Conservation (phyloP, 2,329 filamentous ascomycete genomes). For the Penicillium sp. region DNA sequence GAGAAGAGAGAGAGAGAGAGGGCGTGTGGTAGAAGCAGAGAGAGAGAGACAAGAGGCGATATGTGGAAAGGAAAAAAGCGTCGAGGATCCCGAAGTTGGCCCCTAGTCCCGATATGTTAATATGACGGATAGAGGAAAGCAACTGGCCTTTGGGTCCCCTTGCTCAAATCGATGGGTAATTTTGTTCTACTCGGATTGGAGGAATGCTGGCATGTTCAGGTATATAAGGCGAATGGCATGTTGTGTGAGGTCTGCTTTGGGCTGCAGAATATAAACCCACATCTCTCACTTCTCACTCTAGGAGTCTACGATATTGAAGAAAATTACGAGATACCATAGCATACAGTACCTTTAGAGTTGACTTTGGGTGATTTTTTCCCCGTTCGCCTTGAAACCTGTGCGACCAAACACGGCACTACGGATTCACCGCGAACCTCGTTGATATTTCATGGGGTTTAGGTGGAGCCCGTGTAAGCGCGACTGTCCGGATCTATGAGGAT, state of each 20-base stretch:
- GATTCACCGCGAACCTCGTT: not conserved
- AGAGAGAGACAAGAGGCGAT: constrained; percentile 23
- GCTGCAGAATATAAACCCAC: not conserved
- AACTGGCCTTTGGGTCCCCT: constrained; percentile 5
- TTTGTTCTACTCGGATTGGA: not conserved
- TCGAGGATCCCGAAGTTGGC: constrained; percentile 38
- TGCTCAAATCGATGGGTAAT: constrained; percentile 15
- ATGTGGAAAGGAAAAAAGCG: constrained; percentile 25
- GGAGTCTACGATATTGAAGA: not conserved
- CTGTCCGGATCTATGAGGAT: not conserved
- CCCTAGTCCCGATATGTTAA: constrained; percentile 45
- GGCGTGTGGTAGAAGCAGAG: constrained; percentile 14
- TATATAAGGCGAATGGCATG: not conserved
- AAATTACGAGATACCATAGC: constrained; percentile 1
- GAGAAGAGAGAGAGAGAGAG: not conserved
- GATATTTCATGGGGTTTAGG: constrained; percentile 1
- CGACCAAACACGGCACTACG: constrained; percentile 6
- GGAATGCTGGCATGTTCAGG: constrained; percentile 5
- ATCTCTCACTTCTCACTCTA: not conserved
- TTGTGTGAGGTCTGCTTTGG: not conserved
- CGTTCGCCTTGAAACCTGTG: constrained; percentile 6
- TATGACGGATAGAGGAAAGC: constrained; percentile 36
- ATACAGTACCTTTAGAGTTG: constrained; percentile 1
- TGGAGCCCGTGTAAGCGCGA: not conserved
- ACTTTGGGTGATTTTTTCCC: constrained; percentile 6